Base-by-base conservation (phyloP, 495 filamentous ascomycete genomes). In the Monascus purpureus region DNA sequence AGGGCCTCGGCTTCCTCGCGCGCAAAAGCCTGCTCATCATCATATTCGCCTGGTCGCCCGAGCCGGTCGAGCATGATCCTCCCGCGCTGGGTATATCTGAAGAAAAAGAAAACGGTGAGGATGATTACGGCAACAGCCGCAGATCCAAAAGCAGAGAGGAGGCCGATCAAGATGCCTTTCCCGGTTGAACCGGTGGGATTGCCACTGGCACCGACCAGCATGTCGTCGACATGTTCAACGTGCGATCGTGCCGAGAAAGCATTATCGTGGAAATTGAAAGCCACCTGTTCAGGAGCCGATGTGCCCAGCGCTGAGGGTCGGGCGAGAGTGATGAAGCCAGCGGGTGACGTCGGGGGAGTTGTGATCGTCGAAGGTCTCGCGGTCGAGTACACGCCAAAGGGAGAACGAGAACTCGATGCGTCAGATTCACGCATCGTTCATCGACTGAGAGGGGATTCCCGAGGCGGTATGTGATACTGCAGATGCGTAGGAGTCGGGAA, bases 141-240 rank as follows among this genome's bases (percentile, higher is more conserved):
- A 24, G 86, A 92, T 18, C 88, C 90, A 57, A 97, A 93, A 13
- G 88, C 90, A n/a, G 92, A 94, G 28, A 95, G 63, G 45, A 97
- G 75, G 37, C 87, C 90, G 50, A 97, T 95, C 50, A 96, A 63
- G 43, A 97, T 80, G 53, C 92, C 90, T 52, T 82, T 71, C 32
- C 73, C 73, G 38, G 70, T 74, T 8, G 72, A 75, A 24, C 60
- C 61, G 38, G 54, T 37, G 20, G 57, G 52, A 32, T 58, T 49
- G 56, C 49, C 56, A 59, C 52, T 46, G 40, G 42, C 43, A 39
- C 39, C 41, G 35, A 56, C 37, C 15, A 46, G 32, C 35, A 33
- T 31, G 29, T 38, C 41, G 35, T 45, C 47, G 55, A 53, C 26
- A 58, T 39, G 30, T 42, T 40, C 25, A 39, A 42, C 16, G 33